These are phyloP conservation scores for Corchorus olitorius DNA, from an alignment of 345 rosid species.

Conservation along the genomic window DNA sequence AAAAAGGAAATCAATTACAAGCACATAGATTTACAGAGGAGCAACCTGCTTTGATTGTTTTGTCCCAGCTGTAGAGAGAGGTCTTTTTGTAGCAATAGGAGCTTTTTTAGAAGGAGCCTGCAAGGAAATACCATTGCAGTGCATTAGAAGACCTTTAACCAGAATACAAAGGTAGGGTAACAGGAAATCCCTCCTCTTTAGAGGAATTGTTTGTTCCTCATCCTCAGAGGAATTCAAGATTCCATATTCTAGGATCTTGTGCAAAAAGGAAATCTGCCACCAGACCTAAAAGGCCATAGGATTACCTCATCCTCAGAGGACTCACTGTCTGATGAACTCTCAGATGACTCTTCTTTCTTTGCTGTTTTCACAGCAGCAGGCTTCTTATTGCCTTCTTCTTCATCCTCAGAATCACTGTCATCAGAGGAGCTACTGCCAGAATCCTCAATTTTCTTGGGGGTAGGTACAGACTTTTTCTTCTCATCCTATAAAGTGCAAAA, in stretches of 20 bases:
- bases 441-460: conserved; percentile 19
- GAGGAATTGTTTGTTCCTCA: background rate
- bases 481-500: background rate
- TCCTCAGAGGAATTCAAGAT: background rate
- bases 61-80: conserved; percentile 1
- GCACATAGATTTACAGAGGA: background rate
- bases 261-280: background rate
- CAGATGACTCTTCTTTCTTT: conserved; percentile 19
- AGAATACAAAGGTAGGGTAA: background rate
- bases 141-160: background rate
- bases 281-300: background rate
- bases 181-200: background rate
- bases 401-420: conserved; percentile 40
- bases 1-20: background rate
- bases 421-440: conserved; percentile 31
- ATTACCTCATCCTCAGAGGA: conserved; percentile 11
- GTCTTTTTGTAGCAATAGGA: conserved; percentile 6
- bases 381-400: conserved; percentile 18
- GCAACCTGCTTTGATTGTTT: conserved; percentile 6
- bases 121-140: background rate
- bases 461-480: conserved; percentile 20
- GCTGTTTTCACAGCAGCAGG: conserved; percentile 10
- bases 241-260: background rate
- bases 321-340: conserved; percentile 1
- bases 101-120: conserved; percentile 17